phyloP scores from a whole-genome alignment of 169 alveolate genomes.

The Plasmodium coatneyi region DNA sequence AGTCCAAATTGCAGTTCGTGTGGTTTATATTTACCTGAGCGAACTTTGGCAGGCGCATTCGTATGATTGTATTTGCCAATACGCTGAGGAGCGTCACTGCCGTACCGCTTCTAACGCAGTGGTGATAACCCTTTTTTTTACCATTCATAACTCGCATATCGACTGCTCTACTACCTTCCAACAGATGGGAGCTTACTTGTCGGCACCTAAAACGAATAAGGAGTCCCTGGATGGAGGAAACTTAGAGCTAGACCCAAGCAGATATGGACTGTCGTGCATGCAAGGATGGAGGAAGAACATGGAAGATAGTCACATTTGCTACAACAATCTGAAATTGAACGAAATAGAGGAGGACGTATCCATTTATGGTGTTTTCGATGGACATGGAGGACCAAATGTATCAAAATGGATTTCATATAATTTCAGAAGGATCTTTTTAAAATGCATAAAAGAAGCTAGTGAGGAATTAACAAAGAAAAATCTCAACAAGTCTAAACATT shows the following conservation, averaged over 20 bases:
- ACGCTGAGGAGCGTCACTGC: not conserved
- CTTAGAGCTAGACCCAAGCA: constrained; percentile 81
- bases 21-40: not conserved
- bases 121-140: not conserved
- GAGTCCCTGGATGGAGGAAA: constrained; percentile 89
- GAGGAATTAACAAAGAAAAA: constrained; percentile 52
- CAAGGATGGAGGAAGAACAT: constrained; percentile 96
- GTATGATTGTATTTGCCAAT: not conserved
- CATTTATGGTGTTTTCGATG: constrained; percentile 97
- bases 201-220: constrained; percentile 91
- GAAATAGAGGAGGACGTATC: constrained; percentile 79
- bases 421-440: constrained; percentile 82
- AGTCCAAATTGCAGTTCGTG: not conserved
- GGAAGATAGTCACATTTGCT: constrained; percentile 95
- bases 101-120: not conserved
- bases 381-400: constrained; percentile 98
- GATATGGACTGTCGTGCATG: constrained; percentile 92
- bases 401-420: constrained; percentile 92
- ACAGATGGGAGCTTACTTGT: constrained; percentile 93
- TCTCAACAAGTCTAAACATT: constrained; percentile 46
- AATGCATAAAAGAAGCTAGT: constrained; percentile 65
- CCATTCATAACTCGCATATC: not conserved
- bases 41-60: not conserved
- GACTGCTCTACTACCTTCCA: not conserved
- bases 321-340: constrained; percentile 51